Evolutionary conservation across 306 rosid species (phyloP), one percentile per base, ranked within the genome.

Genomic region (Gillenia trifoliata): DNA sequence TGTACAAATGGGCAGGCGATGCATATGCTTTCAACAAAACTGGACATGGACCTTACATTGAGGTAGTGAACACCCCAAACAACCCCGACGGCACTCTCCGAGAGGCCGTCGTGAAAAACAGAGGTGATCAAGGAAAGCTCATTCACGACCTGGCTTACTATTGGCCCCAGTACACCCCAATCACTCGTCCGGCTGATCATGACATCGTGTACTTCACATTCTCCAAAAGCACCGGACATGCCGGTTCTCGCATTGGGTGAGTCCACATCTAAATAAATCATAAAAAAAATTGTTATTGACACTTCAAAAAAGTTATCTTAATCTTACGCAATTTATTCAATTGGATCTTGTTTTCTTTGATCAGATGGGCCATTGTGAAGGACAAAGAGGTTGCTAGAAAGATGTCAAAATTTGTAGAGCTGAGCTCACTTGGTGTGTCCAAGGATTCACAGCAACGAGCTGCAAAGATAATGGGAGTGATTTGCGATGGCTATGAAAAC

Each of bases 221-320:
- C 60, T 93, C 98, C 72, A 93, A 93, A 72, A 83, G 92, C 86
- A 91, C 96, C 0, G 98, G 98, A 6, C 97, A 93, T 78, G 98
- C 90, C 16, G 97, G 96, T 40, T 93, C 97, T 2, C 92, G 98
- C 22, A 80, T 93, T 6, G 98, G 97, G 98, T 93, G 3, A 79
- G 83, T 34, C 9, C 30, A 20, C 1, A 16, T 61, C 20, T 5
- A 6, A 2, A 25, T 28, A 1, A 8, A 36, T 36, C 41, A 8
- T 36, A 36, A 36, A 10, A 11, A 36, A 3, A 36, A 36, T 36
- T 2, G 11, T 10, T 4, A 8, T 25, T 49, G 55, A 49, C 3
- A 49, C 10, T 17, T 49, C 3, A 17, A n/a, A 54, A 11, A 47
- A 47, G 20, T 16, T 47, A 15, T 4, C 11, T 9, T 43, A 43